These are phyloP conservation scores for Ceratobasidium sp. DNA, from an alignment of 1,284 basidiomycete genomes.

Conservation along the genomic window DNA sequence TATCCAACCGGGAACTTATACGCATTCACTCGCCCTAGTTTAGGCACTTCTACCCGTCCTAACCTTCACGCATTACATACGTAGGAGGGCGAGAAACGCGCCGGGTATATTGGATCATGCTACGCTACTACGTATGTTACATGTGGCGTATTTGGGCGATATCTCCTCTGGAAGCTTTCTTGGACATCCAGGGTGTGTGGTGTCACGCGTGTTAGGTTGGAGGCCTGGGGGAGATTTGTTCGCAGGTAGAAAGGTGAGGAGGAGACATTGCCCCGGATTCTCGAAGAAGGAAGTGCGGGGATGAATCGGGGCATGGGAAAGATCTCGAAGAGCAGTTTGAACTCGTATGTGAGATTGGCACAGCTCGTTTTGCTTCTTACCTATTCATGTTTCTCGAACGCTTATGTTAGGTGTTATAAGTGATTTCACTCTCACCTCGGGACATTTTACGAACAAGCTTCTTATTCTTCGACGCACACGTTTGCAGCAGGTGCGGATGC, in stretches of 20 bases:
- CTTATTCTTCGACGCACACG: constrained; percentile 74
- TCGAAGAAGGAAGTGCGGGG: constrained; percentile 81
- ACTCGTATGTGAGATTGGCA: constrained; percentile 79
- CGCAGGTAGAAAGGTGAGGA: constrained; percentile 90
- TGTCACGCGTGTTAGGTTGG: constrained; percentile 60
- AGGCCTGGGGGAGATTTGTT: constrained; percentile 86
- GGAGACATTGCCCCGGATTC: constrained; percentile 85
- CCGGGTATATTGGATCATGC: too few relatives aligned
- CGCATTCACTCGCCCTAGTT: too few relatives aligned
- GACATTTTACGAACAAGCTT: constrained; percentile 83
- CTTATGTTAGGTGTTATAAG: constrained; percentile 57
- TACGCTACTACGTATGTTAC: constrained; percentile 59
- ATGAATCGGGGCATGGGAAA: constrained; percentile 70
- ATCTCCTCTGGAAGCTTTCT: too few relatives aligned
- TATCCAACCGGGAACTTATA: too few relatives aligned
- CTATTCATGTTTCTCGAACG: not conserved
- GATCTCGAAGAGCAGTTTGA: constrained; percentile 78
- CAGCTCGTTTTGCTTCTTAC: constrained; percentile 64
- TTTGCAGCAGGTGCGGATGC: constrained; percentile 65
- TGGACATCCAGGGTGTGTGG: too few relatives aligned
- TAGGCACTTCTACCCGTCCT: too few relatives aligned
- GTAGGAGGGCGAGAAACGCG: too few relatives aligned
- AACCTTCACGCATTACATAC: too few relatives aligned
- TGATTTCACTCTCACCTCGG: constrained; percentile 73
- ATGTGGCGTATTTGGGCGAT: too few relatives aligned